These are phyloP conservation scores for Dovyalis caffra DNA, from an alignment of 345 rosid species.

Conservation along the genomic window DNA sequence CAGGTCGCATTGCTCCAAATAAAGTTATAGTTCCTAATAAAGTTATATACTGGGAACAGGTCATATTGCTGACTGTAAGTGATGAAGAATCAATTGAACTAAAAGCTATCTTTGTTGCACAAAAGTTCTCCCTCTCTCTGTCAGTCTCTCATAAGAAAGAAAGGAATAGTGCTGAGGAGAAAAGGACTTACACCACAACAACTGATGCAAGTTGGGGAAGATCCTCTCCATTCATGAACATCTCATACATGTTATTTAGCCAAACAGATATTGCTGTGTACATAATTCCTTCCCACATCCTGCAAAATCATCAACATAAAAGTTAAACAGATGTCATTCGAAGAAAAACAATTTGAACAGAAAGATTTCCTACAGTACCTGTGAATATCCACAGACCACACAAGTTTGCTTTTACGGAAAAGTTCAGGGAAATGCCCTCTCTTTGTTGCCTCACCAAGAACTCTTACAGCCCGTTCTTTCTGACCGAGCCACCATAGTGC, in stretches of 20 bases:
- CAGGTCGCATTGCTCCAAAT: neutral
- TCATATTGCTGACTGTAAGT: neutral
- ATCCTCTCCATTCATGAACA: constrained; percentile 55
- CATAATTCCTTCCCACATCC: constrained; percentile 92
- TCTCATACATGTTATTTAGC: constrained; percentile 59
- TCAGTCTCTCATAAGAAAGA: neutral
- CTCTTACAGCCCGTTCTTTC: constrained; percentile 83
- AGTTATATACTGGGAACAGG: no score
- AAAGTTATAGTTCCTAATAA: no score
- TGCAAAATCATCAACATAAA: constrained; percentile 35
- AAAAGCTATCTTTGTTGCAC: neutral
- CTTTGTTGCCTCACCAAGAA: constrained; percentile 74
- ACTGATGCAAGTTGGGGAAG: constrained; percentile 83
- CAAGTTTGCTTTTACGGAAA: constrained; percentile 75
- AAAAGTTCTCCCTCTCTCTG: neutral
- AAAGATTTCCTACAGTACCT: constrained; percentile 41
- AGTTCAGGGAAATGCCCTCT: constrained; percentile 91
- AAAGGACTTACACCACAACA: constrained; percentile 68
- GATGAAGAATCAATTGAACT: neutral
- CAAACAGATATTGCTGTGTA: constrained; percentile 74
- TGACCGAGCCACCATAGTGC: constrained; percentile 97
- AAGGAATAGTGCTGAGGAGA: constrained; percentile 14
- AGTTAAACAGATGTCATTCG: constrained; percentile 15
- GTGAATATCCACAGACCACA: constrained; percentile 89
- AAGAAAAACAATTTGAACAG: constrained; percentile 14